Base-by-base conservation (phyloP, 495 filamentous ascomycete genomes). In the Platismatia glauca region DNA sequence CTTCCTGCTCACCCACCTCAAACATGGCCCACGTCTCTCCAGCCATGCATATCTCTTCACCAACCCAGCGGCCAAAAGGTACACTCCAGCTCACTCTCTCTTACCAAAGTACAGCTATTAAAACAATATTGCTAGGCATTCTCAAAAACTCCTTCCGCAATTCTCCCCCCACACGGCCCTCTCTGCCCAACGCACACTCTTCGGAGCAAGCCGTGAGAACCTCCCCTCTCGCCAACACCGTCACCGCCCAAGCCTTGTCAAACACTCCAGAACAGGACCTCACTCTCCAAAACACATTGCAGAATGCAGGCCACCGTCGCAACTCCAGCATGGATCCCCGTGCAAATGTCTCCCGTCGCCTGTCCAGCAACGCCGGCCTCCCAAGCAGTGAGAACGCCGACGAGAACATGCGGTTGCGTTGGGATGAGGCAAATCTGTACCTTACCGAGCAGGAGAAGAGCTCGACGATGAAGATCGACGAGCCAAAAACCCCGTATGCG, bases 381-480 rank as follows among this genome's bases (percentile, higher is more conserved):
- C 65, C 69, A 20, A 79, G 73, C 37, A 71, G 77, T 38, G 73
- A 69, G 27, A 71, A 73, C 7, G 78, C 82, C 24, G 85, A 87
- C 31, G 79, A 80, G 58, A 81, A 80, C 44, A 84, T 86, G 71
- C 87, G 92, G 16, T 79, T 98, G 61, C 95, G 96, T 72, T 98
- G 94, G 94, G 94, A 98, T 69, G 94, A 98, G 73, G 94, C 90
- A 27, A 97, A 97, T 67, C 79, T 98, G 27, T 97, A 97, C 73
- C 80, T 97, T 16, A 90, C 91, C 7, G 94, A 97, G 76, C 94
- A 97, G 73, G 89, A 97, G 74, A 91, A 89, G 72, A 90, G 85
- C 41, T 83, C 88, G 37, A 97, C 93, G 53, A 97, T 97, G 95
- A 97, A 97, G 80, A 97, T 98, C 70, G 86, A 89, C 67, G 94